Percentiles rank a stretch among this genome's conserved stretches.
Evolutionary conservation across 2,329 filamentous ascomycete genomes (phyloP).

Genomic region (Didymella glomerata): DNA sequence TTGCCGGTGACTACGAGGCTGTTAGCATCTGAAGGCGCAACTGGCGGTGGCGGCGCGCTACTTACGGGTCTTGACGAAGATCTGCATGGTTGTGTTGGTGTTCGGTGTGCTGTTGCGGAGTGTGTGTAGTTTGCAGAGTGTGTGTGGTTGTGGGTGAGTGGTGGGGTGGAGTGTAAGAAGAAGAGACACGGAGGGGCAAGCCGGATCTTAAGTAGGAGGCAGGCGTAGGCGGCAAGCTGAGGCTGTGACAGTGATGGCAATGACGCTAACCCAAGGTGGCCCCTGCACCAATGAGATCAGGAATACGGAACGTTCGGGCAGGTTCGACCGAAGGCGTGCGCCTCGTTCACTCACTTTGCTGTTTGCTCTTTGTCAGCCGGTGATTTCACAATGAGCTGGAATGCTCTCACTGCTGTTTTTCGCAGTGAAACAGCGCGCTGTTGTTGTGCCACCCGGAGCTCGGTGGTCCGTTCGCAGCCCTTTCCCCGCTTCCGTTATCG

Average conservation of each 20-base stretch:
- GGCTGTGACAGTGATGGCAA: slow-evolving; percentile 49
- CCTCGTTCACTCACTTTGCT: slow-evolving; percentile 15
- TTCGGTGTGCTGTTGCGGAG: slow-evolving; percentile 20
- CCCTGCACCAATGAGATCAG: slow-evolving; percentile 45
- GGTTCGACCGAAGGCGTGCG: slow-evolving; percentile 33
- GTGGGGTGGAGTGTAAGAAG: slow-evolving; percentile 27
- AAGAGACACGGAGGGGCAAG: slow-evolving; percentile 26
- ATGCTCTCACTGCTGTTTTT: slow-evolving; percentile 5
- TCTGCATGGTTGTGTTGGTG: slow-evolving; percentile 73
- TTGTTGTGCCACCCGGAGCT: slow-evolving; percentile 19
- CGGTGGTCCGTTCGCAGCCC: slow-evolving; percentile 23
- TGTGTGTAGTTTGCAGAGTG: slow-evolving; percentile 20
- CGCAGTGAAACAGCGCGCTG: slow-evolving; percentile 6
- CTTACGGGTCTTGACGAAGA: slow-evolving; percentile 96
- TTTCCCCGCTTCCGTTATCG: slow-evolving; percentile 44
- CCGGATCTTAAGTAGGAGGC: slow-evolving; percentile 43
- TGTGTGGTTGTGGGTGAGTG: slow-evolving; percentile 19
- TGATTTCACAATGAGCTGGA: slow-evolving; percentile 9
- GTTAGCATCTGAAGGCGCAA: slow-evolving; percentile 44
- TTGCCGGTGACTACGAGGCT: slow-evolving; percentile 66
- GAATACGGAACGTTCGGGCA: slow-evolving; percentile 47
- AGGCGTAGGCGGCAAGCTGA: slow-evolving; percentile 43
- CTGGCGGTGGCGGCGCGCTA: slow-evolving; percentile 48
- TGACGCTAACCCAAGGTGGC: slow-evolving; percentile 37
- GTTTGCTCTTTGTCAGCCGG: slow-evolving; percentile 30